Percentiles rank a stretch among this genome's conserved stretches.
Evolutionary conservation across 257 asterid species (phyloP).

Genomic region (Leonotis leonurus): DNA sequence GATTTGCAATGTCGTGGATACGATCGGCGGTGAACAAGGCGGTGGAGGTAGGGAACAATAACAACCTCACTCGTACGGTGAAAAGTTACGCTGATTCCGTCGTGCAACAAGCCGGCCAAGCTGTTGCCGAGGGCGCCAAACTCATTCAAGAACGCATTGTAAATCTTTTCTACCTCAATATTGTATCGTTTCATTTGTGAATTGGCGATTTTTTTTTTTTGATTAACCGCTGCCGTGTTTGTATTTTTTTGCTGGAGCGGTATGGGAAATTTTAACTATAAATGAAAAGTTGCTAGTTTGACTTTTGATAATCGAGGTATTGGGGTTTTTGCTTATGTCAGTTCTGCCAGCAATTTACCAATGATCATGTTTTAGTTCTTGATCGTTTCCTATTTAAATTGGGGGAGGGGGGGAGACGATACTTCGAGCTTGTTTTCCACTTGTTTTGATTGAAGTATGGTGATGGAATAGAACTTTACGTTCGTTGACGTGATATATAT

Average conservation of each 20-base stretch:
- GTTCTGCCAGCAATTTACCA: background rate
- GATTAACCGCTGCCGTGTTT: background rate
- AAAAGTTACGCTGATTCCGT: slow-evolving; percentile 83
- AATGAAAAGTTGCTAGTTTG: background rate
- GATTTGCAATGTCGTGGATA: slow-evolving; percentile 71
- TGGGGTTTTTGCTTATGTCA: slow-evolving; percentile 6
- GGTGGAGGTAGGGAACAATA: slow-evolving; percentile 93
- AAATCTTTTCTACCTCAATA: slow-evolving; percentile 10
- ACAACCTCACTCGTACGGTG: slow-evolving; percentile 84
- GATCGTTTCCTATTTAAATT: background rate
- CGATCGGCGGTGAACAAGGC: slow-evolving; percentile 95
- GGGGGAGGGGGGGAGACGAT: background rate
- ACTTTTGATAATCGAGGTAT: background rate
- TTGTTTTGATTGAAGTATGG: background rate
- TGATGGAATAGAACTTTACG: no score
- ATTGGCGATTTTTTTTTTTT: background rate
- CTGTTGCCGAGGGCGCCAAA: slow-evolving; percentile 91
- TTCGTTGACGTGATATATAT: no score
- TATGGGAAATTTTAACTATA: background rate
- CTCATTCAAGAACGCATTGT: slow-evolving; percentile 87
- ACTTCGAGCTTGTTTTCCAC: background rate
- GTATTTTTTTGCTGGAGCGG: background rate
- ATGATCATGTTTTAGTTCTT: background rate
- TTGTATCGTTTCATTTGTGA: background rate
- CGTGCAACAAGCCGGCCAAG: slow-evolving; percentile 97